Evolutionary conservation across 2,329 filamentous ascomycete species (phyloP).

Genomic region (Amauroascus niger): DNA sequence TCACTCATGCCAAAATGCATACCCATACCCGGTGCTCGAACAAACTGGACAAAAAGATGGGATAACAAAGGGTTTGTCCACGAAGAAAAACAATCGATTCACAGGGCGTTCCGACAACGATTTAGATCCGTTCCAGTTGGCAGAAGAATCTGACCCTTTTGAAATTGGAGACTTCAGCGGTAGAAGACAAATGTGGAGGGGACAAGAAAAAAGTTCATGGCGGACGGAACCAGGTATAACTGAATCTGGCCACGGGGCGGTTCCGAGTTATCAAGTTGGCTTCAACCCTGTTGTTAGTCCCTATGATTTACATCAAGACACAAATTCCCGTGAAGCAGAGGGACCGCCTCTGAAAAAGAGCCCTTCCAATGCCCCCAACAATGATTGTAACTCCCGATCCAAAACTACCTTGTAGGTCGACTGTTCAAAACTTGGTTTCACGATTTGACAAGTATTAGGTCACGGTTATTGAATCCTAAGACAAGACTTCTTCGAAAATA

Average conservation of each 20-base stretch:
- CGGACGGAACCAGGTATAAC: neutral
- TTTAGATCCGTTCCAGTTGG: neutral
- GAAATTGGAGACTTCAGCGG: no score
- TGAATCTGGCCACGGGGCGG: neutral
- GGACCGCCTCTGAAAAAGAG: neutral
- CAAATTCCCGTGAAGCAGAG: neutral
- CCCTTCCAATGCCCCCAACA: neutral
- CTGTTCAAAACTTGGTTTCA: neutral
- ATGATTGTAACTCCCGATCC: neutral
- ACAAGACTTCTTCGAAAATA: neutral
- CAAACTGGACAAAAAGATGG: neutral
- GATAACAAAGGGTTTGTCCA: neutral
- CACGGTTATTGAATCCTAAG: neutral
- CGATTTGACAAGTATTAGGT: neutral
- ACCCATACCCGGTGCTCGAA: neutral
- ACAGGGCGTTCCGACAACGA: neutral
- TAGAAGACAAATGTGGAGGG: neutral
- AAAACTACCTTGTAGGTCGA: neutral
- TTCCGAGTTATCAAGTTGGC: neutral
- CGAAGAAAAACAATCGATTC: neutral
- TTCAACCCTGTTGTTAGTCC: neutral
- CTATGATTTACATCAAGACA: neutral
- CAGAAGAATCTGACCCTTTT: neutral
- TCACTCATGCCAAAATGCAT: no score
- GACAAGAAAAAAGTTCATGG: neutral